Evolutionary conservation across 108 stramenopile species (phyloP).

Genomic region (Nitzschia sp.): DNA sequence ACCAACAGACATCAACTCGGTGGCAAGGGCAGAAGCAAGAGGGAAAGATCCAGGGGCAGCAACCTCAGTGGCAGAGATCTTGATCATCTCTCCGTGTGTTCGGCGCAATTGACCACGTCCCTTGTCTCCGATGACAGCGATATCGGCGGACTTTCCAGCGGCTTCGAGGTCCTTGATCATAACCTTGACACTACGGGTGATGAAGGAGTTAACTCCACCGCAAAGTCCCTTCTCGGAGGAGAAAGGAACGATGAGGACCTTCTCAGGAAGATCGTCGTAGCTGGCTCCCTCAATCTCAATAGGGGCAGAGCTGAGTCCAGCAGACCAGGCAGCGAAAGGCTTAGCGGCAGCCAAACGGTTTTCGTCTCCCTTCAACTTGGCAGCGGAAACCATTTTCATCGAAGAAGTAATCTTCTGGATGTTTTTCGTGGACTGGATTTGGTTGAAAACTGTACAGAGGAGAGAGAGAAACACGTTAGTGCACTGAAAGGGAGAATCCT

Average conservation of each 20-base stretch:
- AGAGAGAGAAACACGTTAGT: slow-evolving; percentile 10
- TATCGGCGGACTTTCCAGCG: slow-evolving; percentile 81
- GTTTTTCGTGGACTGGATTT: slow-evolving; percentile 98
- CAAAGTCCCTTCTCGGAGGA: slow-evolving; percentile 98
- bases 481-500: slow-evolving; percentile 2
- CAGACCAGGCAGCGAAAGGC: slow-evolving; percentile 83
- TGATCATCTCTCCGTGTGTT: slow-evolving; percentile 56
- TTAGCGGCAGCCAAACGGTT: slow-evolving; percentile 58
- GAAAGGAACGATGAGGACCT: slow-evolving; percentile 87
- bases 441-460: slow-evolving; percentile 73
- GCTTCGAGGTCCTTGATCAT: slow-evolving; percentile 53
- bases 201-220: slow-evolving; percentile 97
- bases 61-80: slow-evolving; percentile 73
- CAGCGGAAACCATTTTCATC: slow-evolving; percentile 99
- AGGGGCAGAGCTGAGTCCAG: slow-evolving; percentile 55
- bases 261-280: slow-evolving; percentile 86
- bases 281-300: slow-evolving; percentile 61
- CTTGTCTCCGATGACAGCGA: slow-evolving; percentile 98
- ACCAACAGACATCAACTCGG: slow-evolving; percentile 78
- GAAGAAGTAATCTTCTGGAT: slow-evolving; percentile 98
- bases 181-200: slow-evolving; percentile 77
- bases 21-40: slow-evolving; percentile 75
- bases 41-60: slow-evolving; percentile 76
- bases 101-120: slow-evolving; percentile 92
- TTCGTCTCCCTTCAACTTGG: slow-evolving; percentile 99